These are phyloP conservation scores for Psilocybe azurescens DNA, from an alignment of 768 basidiomycete genomes.

Conservation along the genomic window DNA sequence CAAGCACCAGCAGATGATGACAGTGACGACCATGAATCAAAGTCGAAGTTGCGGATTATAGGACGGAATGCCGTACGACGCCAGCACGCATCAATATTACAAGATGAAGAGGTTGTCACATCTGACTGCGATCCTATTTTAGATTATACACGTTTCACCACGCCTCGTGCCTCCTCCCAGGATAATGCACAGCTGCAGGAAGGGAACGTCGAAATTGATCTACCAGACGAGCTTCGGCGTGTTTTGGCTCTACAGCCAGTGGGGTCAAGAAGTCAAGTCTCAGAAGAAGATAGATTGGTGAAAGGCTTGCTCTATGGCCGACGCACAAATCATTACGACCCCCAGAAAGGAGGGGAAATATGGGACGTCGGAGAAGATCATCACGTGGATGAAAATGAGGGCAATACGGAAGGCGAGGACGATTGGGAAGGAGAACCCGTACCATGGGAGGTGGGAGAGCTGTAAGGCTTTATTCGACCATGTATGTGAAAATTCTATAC, in stretches of 20 bases:
- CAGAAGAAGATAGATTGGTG: slow-evolving; percentile 59
- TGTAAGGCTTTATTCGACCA: slow-evolving; percentile 43
- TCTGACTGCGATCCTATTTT: slow-evolving; percentile 41
- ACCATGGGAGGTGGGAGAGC: slow-evolving; percentile 81
- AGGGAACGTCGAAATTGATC: slow-evolving; percentile 55
- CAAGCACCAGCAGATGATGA: slow-evolving; percentile 30
- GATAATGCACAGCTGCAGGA: slow-evolving; percentile 30
- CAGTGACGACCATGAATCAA: slow-evolving; percentile 32
- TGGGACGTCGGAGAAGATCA: slow-evolving; percentile 78
- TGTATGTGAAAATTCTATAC: slow-evolving; percentile 25
- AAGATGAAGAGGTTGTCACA: slow-evolving; percentile 34
- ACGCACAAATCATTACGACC: slow-evolving; percentile 61
- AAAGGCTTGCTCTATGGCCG: slow-evolving; percentile 65
- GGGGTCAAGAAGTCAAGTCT: slow-evolving; percentile 42
- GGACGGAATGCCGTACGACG: slow-evolving; percentile 28
- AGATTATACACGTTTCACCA: slow-evolving; percentile 34
- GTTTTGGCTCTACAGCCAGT: slow-evolving; percentile 65
- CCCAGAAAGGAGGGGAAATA: slow-evolving; percentile 69
- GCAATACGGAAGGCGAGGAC: slow-evolving; percentile 51
- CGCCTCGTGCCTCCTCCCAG: slow-evolving; percentile 34
- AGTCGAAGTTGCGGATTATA: slow-evolving; percentile 40
- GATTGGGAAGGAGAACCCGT: slow-evolving; percentile 87
- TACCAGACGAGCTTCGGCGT: slow-evolving; percentile 69
- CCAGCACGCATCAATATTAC: slow-evolving; percentile 21
- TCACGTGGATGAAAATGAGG: slow-evolving; percentile 35